Conservation (phyloP, 257 asterid genomes). For the Penstemon davidsonii region DNA sequence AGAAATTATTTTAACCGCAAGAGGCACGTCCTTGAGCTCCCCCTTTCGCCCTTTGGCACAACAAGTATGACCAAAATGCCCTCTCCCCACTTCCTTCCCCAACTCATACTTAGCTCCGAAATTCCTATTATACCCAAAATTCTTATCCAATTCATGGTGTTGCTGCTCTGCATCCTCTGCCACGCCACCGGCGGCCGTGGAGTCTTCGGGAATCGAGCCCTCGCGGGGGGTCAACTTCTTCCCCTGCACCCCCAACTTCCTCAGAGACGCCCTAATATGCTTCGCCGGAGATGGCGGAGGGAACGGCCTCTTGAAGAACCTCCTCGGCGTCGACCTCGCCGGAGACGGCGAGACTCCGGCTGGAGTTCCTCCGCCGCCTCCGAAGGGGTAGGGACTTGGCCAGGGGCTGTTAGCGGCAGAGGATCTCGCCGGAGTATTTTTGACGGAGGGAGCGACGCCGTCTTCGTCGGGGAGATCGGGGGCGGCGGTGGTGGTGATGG, state of each 20-base stretch:
- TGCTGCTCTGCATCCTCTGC: constrained; percentile 33
- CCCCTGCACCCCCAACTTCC: constrained; percentile 72
- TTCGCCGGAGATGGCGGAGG: constrained; percentile 98
- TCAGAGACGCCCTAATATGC: constrained; percentile 88
- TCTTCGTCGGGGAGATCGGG: constrained; percentile 37
- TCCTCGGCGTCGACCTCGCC: constrained; percentile 84
- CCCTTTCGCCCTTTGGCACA: constrained; percentile 74
- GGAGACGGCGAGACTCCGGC: constrained; percentile 78
- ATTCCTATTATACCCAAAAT: constrained; percentile 78
- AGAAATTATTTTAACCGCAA: constrained; percentile 92
- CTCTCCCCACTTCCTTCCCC: constrained; percentile 94
- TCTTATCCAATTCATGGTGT: constrained; percentile 60
- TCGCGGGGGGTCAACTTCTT: constrained; percentile 53
- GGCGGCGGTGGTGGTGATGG: constrained; percentile 27
- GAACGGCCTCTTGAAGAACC: constrained; percentile 77
- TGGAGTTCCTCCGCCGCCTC: constrained; percentile 43
- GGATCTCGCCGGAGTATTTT: constrained; percentile 72
- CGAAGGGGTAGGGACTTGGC: constrained; percentile 84
- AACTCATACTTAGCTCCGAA: constrained; percentile 90
- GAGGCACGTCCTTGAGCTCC: constrained; percentile 75
- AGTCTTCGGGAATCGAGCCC: constrained; percentile 83
- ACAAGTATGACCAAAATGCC: constrained; percentile 98
- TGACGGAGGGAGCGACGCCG: constrained; percentile 48
- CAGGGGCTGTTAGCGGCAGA: constrained; percentile 70
- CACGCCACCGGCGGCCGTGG: constrained; percentile 29